Base-by-base conservation (phyloP, 768 basidiomycete genomes). In the Suillus cothurnatus region DNA sequence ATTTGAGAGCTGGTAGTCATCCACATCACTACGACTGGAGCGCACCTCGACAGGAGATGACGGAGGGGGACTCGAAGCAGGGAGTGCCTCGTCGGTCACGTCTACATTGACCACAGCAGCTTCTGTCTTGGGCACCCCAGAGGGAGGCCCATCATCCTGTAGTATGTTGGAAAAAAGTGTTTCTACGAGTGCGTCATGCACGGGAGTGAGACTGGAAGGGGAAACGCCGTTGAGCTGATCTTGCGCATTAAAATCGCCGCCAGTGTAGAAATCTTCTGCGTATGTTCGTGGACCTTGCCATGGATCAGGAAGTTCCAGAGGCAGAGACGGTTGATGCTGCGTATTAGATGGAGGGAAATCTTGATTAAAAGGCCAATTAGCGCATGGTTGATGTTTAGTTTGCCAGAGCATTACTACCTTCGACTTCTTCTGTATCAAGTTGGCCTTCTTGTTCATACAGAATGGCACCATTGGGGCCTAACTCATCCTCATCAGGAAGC, bases 211-310 rank as follows among this genome's bases (percentile, higher is more conserved):
- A 43, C 70, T 73, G 5, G 74, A 76, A 0, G 74, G 74, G 8
- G 74, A 66, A 38, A 71, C 39, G n/a, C 28, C 38, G 15, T 39
- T 19, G n/a, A 61, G 23, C 4, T n/a, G 34, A 34, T 28, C 45
- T 3, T 61, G 61, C 2, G 43, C 41, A n/a, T 61, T 23, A 43
- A 78, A 34, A 61, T 84, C 82, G 1, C 82, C 84, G 15, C 81
- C 83, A 6, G 81, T 76, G 64, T 81, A 81, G 64, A 76, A 80
- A 68, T 82, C 82, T 66, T 82, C 81, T 1, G 81, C 80, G 52
- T 78, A 80, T 7, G 72, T 76, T 32, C 71, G 72, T 6, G 82
- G 78, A 31, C 77, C 80, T 41, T 69, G 69, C 82, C 82, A 84
- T 34, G 76, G 76, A 68, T 83, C 81, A 23, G 70, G 66, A 23